These are phyloP conservation scores for Malassezia vespertilionis DNA, from an alignment of 1,284 basidiomycete genomes.

Conservation along the genomic window DNA sequence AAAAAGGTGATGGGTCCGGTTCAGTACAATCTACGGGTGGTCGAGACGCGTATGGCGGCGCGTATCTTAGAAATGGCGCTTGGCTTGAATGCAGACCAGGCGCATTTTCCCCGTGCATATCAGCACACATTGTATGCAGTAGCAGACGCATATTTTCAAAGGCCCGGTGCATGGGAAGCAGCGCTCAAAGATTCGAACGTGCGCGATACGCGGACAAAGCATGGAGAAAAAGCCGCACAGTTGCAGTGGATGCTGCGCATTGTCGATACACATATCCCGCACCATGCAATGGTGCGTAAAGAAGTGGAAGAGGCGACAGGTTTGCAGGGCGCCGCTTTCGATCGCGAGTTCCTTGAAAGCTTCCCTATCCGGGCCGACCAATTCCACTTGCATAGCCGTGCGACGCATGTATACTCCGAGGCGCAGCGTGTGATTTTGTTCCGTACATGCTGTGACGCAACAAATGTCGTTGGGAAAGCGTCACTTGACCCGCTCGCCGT, in stretches of 20 bases:
- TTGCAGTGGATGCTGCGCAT: conserved; percentile 24
- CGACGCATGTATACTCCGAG: conserved; percentile 41
- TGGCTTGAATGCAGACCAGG: conserved; percentile 12
- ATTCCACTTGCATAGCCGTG: conserved; percentile 31
- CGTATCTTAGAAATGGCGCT: conserved; percentile 21
- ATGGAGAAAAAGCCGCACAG: conserved; percentile 32
- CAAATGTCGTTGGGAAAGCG: conserved; percentile 1
- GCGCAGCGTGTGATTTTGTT: conserved; percentile 35
- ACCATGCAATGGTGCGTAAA: conserved; percentile 14
- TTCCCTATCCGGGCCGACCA: conserved; percentile 38
- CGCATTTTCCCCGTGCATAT: neutral
- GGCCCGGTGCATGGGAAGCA: conserved; percentile 19
- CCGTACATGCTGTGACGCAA: conserved; percentile 21
- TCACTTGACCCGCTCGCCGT: conserved; percentile 4
- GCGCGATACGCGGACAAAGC: conserved; percentile 16
- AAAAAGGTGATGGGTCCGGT: conserved; percentile 44
- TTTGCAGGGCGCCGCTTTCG: conserved; percentile 25
- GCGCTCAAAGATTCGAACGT: conserved; percentile 21
- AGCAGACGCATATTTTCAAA: conserved; percentile 29
- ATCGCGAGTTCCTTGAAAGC: conserved; percentile 28
- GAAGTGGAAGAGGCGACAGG: conserved; percentile 33
- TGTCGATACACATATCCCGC: conserved; percentile 17
- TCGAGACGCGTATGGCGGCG: conserved; percentile 38
- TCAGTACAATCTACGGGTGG: conserved; percentile 45
- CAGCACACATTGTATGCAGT: conserved; percentile 28